Conservation (phyloP, 2,329 filamentous ascomycete species). For the Ascochyta lentis region DNA sequence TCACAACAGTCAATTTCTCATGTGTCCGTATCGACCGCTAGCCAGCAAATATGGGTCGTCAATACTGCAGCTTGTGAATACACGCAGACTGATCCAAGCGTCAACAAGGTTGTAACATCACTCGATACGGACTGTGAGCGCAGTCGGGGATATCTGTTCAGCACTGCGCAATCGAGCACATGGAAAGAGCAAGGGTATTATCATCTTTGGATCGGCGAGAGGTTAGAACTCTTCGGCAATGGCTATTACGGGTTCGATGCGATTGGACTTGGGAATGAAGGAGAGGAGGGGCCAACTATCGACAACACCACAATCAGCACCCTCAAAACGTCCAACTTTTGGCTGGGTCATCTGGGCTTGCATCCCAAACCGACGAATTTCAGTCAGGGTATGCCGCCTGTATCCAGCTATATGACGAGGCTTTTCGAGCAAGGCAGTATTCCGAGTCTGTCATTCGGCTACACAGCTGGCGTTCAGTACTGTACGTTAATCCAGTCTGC, state of each 20-base stretch:
- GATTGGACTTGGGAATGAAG: constrained; percentile 50
- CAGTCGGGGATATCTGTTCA: constrained; percentile 66
- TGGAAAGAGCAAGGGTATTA: constrained; percentile 68
- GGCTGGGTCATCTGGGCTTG: constrained; percentile 57
- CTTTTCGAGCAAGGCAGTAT: constrained; percentile 65
- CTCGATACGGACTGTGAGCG: constrained; percentile 55
- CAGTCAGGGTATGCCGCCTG: constrained; percentile 60
- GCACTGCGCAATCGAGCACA: constrained; percentile 59
- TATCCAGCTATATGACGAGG: constrained; percentile 58
- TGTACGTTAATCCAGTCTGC: constrained; percentile 53
- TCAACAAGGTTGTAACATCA: constrained; percentile 32
- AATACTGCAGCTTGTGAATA: constrained; percentile 40
- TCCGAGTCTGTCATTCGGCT: constrained; percentile 76
- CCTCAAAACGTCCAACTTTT: constrained; percentile 51
- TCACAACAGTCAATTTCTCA: constrained; percentile 61
- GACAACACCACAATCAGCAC: constrained; percentile 53
- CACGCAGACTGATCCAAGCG: constrained; percentile 56
- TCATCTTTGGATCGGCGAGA: constrained; percentile 63
- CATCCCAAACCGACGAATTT: constrained; percentile 60
- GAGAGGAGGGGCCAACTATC: constrained; percentile 51
- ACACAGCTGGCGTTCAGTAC: constrained; percentile 77
- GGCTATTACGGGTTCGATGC: constrained; percentile 68
- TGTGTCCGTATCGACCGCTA: constrained; percentile 68
- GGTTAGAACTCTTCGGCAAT: constrained; percentile 66
- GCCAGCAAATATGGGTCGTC: constrained; percentile 75